These are phyloP conservation scores for Corynespora cassiicola DNA, from an alignment of 2,329 filamentous ascomycete species.

Conservation along the genomic window DNA sequence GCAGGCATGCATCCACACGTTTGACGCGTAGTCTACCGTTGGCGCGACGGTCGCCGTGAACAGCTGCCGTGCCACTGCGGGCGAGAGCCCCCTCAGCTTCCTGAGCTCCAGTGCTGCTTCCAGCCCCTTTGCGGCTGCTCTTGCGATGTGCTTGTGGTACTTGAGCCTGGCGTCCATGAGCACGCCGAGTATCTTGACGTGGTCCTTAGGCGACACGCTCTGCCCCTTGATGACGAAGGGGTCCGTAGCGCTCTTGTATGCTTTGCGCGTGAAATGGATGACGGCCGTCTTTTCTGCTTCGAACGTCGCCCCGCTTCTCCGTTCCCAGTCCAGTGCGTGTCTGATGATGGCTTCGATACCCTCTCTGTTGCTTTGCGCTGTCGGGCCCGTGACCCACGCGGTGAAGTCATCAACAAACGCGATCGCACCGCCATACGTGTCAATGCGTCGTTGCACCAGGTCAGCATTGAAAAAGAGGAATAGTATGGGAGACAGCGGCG, in stretches of 20 bases:
- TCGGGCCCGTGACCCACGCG: slow-evolving; percentile 16
- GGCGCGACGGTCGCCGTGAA: slow-evolving; percentile 14
- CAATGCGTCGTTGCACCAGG: slow-evolving; percentile 23
- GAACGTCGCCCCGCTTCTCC: slow-evolving; percentile 36
- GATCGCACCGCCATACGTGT: slow-evolving; percentile 18
- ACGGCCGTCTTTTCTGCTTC: slow-evolving; percentile 41
- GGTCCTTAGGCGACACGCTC: slow-evolving; percentile 12
- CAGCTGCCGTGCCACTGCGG: slow-evolving; percentile 14
- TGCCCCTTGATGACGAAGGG: slow-evolving; percentile 9
- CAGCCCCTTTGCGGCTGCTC: slow-evolving; percentile 15
- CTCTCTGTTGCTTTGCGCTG: slow-evolving; percentile 12
- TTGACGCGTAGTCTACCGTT: slow-evolving; percentile 12
- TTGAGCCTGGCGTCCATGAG: slow-evolving; percentile 16
- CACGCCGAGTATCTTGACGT: slow-evolving; percentile 20
- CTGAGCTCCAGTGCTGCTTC: slow-evolving; percentile 16
- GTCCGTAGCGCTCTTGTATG: slow-evolving; percentile 3
- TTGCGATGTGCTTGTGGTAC: slow-evolving; percentile 18
- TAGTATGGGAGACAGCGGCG: slow-evolving; percentile 19
- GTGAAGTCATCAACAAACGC: slow-evolving; percentile 33
- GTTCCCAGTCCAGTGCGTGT: slow-evolving; percentile 24
- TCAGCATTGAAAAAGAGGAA: slow-evolving; percentile 28
- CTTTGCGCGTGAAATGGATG: slow-evolving; percentile 39
- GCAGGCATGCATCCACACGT: slow-evolving; percentile 14
- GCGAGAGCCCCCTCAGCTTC: slow-evolving; percentile 15
- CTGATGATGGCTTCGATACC: slow-evolving; percentile 12